Evolutionary conservation across 2,329 filamentous ascomycete species (phyloP).

Genomic region (Simplicillium aogashimaense): DNA sequence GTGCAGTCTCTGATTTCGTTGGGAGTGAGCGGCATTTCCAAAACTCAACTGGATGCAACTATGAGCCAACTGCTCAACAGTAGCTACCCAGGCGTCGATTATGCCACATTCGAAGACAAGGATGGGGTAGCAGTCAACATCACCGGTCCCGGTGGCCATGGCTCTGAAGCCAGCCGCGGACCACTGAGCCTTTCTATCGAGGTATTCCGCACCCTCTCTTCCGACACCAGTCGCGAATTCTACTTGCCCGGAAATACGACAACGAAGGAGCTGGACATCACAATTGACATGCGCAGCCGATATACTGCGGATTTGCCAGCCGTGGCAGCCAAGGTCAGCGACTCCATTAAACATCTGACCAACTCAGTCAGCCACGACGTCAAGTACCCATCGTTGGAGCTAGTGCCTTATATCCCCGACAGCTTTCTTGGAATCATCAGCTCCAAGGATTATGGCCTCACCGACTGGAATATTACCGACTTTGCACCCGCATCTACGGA

Average conservation of each 20-base stretch:
- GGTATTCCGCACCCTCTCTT: conserved; percentile 7
- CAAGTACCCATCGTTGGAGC: conserved; percentile 9
- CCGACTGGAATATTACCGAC: conserved; percentile 3
- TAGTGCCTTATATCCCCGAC: conserved; percentile 5
- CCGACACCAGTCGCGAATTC: conserved; percentile 3
- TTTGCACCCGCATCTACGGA: conserved; percentile 9
- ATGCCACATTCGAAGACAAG: conserved; percentile 3
- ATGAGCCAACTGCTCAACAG: conserved; percentile 6
- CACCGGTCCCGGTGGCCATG: conserved; percentile 9
- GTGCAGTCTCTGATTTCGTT: conserved; percentile 8
- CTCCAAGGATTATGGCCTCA: conserved; percentile 5
- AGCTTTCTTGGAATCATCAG: conserved; percentile 4
- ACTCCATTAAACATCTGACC: conserved; percentile 5
- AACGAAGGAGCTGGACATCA: conserved; percentile 9
- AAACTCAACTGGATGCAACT: conserved; percentile 4
- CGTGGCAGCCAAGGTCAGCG: conserved; percentile 6
- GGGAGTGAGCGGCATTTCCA: conserved; percentile 6
- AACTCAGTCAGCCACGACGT: conserved; percentile 7
- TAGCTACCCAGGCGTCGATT: conserved; percentile 7
- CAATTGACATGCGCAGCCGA: conserved; percentile 9
- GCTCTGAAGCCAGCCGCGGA: conserved; percentile 8
- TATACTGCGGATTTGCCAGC: conserved; percentile 6
- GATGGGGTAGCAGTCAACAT: conserved; percentile 8
- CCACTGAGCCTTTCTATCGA: conserved; percentile 7
- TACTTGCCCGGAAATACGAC: conserved; percentile 9